These are phyloP conservation scores for Cladosporium sp. DNA, from an alignment of 2,329 filamentous ascomycete species.

Conservation along the genomic window DNA sequence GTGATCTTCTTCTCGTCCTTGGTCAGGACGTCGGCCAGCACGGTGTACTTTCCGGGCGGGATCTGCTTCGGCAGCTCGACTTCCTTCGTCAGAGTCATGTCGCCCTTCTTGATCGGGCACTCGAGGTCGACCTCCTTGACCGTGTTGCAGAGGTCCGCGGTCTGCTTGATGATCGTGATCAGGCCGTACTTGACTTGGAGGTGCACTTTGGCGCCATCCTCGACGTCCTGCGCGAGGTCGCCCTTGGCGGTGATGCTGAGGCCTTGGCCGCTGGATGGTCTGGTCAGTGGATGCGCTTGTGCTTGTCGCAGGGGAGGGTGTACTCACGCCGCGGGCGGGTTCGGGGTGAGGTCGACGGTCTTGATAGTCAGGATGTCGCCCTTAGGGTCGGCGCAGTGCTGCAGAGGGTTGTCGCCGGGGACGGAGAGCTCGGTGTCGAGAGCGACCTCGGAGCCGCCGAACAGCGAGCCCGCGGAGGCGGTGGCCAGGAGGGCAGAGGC, in stretches of 20 bases:
- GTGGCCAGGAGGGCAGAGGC: conserved; percentile 9
- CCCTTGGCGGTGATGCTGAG: conserved; percentile 76
- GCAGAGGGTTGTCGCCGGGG: conserved; percentile 77
- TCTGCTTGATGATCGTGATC: conserved; percentile 78
- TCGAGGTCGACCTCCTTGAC: conserved; percentile 79
- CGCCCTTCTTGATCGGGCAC: conserved; percentile 80
- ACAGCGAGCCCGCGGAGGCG: conserved; percentile 3
- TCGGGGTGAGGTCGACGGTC: conserved; percentile 73
- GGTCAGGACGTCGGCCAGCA: conserved; percentile 77
- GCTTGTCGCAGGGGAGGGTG: conserved; percentile 2
- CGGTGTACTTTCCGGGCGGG: conserved; percentile 84
- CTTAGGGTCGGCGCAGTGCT: conserved; percentile 65
- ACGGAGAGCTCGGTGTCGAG: conserved; percentile 54
- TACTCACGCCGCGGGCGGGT: conserved; percentile 74
- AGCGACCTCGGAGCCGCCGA: conserved; percentile 1
- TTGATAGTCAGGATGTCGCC: conserved; percentile 70
- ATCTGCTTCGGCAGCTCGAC: conserved; percentile 82
- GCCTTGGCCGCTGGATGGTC: conserved; percentile 59
- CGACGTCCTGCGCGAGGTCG: conserved; percentile 64
- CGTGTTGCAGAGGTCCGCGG: conserved; percentile 81
- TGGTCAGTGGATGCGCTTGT: conserved; percentile 8
- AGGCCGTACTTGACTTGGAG: conserved; percentile 89
- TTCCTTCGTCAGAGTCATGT: conserved; percentile 64
- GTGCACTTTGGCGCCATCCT: conserved; percentile 72
- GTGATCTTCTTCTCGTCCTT: conserved; percentile 73